Conservation (phyloP, 768 basidiomycete genomes). For the Lepiota venenata region DNA sequence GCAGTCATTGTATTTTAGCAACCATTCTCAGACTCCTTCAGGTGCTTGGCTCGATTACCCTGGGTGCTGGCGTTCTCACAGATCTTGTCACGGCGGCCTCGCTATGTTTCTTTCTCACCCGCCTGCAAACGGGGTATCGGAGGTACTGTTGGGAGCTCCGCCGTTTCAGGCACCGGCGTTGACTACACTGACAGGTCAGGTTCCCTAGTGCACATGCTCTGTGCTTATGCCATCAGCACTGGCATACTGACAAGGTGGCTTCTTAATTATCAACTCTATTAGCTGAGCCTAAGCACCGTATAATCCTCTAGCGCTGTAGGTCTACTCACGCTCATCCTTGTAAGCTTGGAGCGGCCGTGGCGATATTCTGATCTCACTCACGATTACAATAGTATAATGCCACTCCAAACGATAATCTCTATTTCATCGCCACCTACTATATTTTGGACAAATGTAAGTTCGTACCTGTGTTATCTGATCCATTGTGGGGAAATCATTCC, state of each 20-base stretch:
- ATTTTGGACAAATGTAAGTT: conserved; percentile 60
- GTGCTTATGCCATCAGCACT: conserved; percentile 62
- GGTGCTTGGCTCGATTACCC: conserved; percentile 48
- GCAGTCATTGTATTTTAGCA: not conserved
- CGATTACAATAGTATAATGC: conserved; percentile 49
- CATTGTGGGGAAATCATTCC: not conserved
- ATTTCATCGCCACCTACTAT: conserved; percentile 62
- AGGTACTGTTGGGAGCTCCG: conserved; percentile 30
- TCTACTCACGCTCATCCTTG: conserved; percentile 50
- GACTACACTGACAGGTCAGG: conserved; percentile 41
- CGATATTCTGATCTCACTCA: not conserved
- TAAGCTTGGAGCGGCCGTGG: conserved; percentile 24
- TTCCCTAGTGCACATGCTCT: conserved; percentile 54
- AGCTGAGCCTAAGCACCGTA: not conserved
- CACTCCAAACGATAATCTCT: conserved; percentile 50
- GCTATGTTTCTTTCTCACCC: conserved; percentile 57
- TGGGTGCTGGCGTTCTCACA: conserved; percentile 49
- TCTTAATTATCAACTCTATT: not conserved
- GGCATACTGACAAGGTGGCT: conserved; percentile 57
- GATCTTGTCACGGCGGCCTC: conserved; percentile 58
- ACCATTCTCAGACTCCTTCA: conserved; percentile 18
- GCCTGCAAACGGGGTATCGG: conserved; percentile 50
- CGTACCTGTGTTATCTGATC: not conserved
- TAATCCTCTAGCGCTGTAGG: conserved; percentile 34
- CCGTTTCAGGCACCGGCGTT: not conserved